Base-by-base conservation (phyloP, 495 filamentous ascomycete genomes). In the Penicillium manginii region DNA sequence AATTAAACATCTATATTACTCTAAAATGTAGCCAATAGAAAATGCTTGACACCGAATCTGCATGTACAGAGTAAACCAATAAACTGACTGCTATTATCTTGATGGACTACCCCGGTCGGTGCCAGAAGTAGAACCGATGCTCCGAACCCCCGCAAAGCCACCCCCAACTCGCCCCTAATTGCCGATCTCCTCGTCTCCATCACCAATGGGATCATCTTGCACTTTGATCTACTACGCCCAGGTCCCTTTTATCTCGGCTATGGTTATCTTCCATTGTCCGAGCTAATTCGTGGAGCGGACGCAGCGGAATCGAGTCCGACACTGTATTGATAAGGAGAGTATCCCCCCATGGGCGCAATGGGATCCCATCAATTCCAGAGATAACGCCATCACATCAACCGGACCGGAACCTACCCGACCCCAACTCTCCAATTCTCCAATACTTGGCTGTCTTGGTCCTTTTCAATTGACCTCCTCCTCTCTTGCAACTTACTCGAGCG, bases 181-280 rank as follows among this genome's bases (percentile, higher is more conserved):
- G 60, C 63, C 66, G 60, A 64, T 53, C 57, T 22, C 42, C 60
- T 64, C 56, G 54, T 66, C 58, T 60, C 23, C 49, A 29, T 54
- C 45, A 48, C 61, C 66, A 69, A 67, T 67, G 26, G 42, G 35
- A 56, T 14, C 7, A 23, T 55, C 43, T n/a, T n/a, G n/a, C 35
- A 46, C 29, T 48, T 26, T 3, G 9, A 3, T 32, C 47, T 14
- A 52, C 11, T 26, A 12, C 45, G 19, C 45, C 45, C 19, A 11
- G 19, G 8, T 12, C 15, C n/a, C 21, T 47, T 22, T 26, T 66
- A 67, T 61, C 64, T 69, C 64, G 64, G 64, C 58, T 54, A 66
- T 15, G 17, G 12, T 42, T 65, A 61, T 60, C 58, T 29, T 29
- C 6, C 26, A 22, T 42, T 29, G 7, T 7, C 18, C 42, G 42